Base-by-base conservation (phyloP, 2,329 filamentous ascomycete genomes). In the Paraphoma chrysanthemicola region DNA sequence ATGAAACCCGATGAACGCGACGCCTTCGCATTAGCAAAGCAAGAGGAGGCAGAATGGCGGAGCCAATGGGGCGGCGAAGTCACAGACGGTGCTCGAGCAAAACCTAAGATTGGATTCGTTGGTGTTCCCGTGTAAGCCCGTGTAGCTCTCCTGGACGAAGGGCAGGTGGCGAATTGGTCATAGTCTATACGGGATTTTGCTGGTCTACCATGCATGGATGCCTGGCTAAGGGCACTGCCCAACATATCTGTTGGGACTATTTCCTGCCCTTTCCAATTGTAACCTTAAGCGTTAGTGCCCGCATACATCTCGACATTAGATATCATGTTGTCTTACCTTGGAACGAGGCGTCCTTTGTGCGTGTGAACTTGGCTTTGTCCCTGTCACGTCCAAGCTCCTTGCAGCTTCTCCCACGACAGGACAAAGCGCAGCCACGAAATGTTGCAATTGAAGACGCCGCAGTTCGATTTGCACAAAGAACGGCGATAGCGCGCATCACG, bases 11-110 rank as follows among this genome's bases (percentile, higher is more conserved):
- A 91, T 60, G 95, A 92, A 74, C 85, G 90, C 38, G 79, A 82
- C 38, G 90, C 91, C 0, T 93, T 97, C 60, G 82, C 92, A 48
- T 81, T 85, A 51, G 89, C 91, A 3, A 80, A 88, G 49, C 78
- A 79, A 10, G 82, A 84, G 52, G 91, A 97, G 75, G 75, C 78
- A 57, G 78, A 84, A 51, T 98, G 93, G 91, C 91, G 91, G 74
- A 80, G 77, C 31, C 84, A 83, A 60, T 97, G 93, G 92, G 85
- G 85, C 14, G 83, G 85, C 5, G 93, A 97, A 77, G 81, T 75
- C 36, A 77, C 82, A 9, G 85, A 86, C 69, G 83, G 82, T 33
- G 70, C 75, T 29, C 71, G 83, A 48, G 77, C 73, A 23, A 76
- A 76, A 56, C 74, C 82, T 54, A 79, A 77, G 69, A 81, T 83